Percentiles rank a stretch among this genome's conserved stretches.
phyloP scores from a whole-genome alignment of 1,284 basidiomycete genomes.

The Stereum hirsutum region DNA sequence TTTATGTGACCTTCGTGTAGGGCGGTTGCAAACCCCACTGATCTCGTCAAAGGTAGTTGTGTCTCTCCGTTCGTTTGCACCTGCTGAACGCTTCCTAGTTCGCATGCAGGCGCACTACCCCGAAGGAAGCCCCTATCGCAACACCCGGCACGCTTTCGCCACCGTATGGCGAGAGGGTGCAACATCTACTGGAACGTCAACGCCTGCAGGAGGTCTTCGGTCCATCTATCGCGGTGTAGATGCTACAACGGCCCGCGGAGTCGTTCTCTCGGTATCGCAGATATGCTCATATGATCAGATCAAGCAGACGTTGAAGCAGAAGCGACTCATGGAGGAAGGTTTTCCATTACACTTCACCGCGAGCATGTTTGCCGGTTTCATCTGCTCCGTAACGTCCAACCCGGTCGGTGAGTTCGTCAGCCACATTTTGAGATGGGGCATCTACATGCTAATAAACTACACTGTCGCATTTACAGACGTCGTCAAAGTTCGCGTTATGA shows the following conservation, averaged over 20 bases:
- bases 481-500: conserved; percentile 32
- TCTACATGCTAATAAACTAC: not conserved
- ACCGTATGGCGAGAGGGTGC: conserved; percentile 25
- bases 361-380: conserved; percentile 29
- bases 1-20: conserved; percentile 11
- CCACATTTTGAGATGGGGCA: not conserved
- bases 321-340: conserved; percentile 25
- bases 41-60: conserved; percentile 25
- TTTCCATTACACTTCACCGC: conserved; percentile 24
- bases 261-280: conserved; percentile 26
- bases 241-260: conserved; percentile 27
- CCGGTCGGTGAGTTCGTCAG: conserved; percentile 24
- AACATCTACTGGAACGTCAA: conserved; percentile 4
- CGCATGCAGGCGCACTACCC: conserved; percentile 31
- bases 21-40: conserved; percentile 28
- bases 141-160: conserved; percentile 23
- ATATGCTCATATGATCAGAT: conserved; percentile 31
- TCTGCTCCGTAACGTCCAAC: conserved; percentile 30
- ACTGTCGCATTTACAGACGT: conserved; percentile 19
- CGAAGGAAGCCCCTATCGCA: conserved; percentile 23
- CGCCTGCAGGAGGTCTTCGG: conserved; percentile 19
- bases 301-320: conserved; percentile 25
- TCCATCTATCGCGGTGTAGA: conserved; percentile 27
- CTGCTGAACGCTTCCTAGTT: conserved; percentile 14
- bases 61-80: not conserved